Evolutionary conservation across 2,329 filamentous ascomycete genomes (phyloP), one percentile per base, ranked within the genome.

Genomic region (Paraphoma sp.): DNA sequence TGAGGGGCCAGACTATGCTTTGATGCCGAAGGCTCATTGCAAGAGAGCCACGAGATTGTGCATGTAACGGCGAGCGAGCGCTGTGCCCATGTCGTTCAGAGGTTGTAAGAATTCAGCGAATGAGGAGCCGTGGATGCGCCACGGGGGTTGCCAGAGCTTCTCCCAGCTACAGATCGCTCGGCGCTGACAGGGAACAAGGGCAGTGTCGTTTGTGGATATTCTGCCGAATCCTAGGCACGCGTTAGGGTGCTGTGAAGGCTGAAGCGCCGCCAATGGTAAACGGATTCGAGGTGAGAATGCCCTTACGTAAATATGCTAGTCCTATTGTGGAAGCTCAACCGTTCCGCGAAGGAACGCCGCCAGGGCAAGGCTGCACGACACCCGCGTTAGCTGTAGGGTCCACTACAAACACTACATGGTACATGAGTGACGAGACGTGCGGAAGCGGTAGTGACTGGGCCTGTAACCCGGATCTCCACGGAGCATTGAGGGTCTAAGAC

Each of bases 11-110:
- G 61, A 53, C 60, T 56, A 60, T 55, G 58, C 44, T 53, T 56
- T 53, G 61, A 59, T 54, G 63, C 63, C 57, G 64, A 54, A 57
- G 64, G 54, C 53, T 68, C 62, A 64, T 70, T 65, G 60, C 63
- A 57, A 69, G 67, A 68, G 59, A 70, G 66, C 69, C 69, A 72
- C 72, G 71, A 75, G 69, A 69, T 63, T 59, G 55, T 70, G 72
- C 71, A 71, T 68, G 63, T 54, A 62, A 59, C 68, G 69, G 66
- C 66, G 62, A 51, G 51, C 63, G 64, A 64, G 61, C 54, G 67
- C 46, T 59, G 56, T 58, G 64, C 63, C 60, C 67, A 69, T 71
- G 63, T 64, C 64, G 62, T 70, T 71, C 56, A 63, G 53, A 69
- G 54, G 57, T 65, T 53, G 51, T 51, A 56, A 33, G 16, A 51